Base-by-base conservation (phyloP, 2,329 filamentous ascomycete genomes). In the Calonectria pteridis region DNA sequence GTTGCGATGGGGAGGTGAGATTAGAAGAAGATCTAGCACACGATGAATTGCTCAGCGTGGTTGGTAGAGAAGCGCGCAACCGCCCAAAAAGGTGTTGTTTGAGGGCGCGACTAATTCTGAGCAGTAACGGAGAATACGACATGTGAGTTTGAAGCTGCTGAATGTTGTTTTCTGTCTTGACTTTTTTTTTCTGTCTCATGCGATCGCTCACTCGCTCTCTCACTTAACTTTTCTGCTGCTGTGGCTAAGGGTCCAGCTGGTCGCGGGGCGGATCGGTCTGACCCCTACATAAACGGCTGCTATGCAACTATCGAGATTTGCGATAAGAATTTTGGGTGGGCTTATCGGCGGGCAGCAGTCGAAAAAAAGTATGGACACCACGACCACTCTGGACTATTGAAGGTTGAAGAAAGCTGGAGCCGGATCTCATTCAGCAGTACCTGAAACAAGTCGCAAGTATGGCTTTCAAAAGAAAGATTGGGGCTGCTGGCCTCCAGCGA, bases 401-500 rank as follows among this genome's bases (percentile, higher is more conserved):
- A 23, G 16, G 37, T 6, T 26, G 53, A 26, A n/a, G 23, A 40
- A 35, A n/a, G 20, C 16, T 37, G 23, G 55, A 59, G 14, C 55
- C 9, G 55, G 55, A 23, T 28, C 55, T 40, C 23, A 26, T 28
- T 40, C 55, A 59, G 23, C 55, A 59, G 40, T 20, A 14, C n/a
- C 9, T 13, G 3, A 28, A 59, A 16, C 16, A 40, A 59, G 33
- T 40, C 31, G 4, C 16, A 40, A 76, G 28, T 29, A 86, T 87
- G 85, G 76, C 83, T 1, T 74, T 82, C 0, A 84, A 85, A 73
- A 84, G 89, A 50, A 89, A 87, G 77, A 67, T 82, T 4, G 82
- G 84, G 1, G 80, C 81, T 0, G 50, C 80, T 9, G 84, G 82
- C 14, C 79, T 88, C 2, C 84, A 86, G 73, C 83, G 87, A 70